phyloP scores from a whole-genome alignment of 768 basidiomycete genomes.

The Lyophyllum shimeji region DNA sequence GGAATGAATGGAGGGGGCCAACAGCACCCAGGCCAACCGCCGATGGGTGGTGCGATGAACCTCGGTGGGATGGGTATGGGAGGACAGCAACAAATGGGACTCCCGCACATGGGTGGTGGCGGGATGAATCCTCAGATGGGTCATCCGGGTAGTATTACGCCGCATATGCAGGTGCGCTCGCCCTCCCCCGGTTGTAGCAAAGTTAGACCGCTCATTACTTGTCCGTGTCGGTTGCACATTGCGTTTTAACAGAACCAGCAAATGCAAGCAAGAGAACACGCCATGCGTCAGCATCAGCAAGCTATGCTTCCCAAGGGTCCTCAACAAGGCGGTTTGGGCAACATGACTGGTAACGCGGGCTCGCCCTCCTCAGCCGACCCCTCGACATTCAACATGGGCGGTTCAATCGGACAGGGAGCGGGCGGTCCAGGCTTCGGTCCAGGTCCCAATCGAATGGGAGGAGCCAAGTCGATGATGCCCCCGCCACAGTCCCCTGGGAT shows the following conservation, averaged over 20 bases:
- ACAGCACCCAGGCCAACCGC: slow-evolving; percentile 21
- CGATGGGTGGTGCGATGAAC: slow-evolving; percentile 25
- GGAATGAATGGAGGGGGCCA: slow-evolving; percentile 26
- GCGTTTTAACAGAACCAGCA: slow-evolving; percentile 17
- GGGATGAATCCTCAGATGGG: slow-evolving; percentile 38
- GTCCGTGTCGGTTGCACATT: background rate
- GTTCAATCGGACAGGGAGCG: slow-evolving; percentile 24
- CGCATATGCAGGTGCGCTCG: slow-evolving; percentile 35
- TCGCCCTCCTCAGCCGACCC: slow-evolving; percentile 49
- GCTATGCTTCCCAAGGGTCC: slow-evolving; percentile 33
- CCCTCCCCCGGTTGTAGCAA: background rate
- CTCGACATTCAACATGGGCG: slow-evolving; percentile 35
- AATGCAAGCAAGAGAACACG: slow-evolving; percentile 14
- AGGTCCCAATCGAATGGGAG: slow-evolving; percentile 29
- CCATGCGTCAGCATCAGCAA: slow-evolving; percentile 32
- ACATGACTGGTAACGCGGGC: slow-evolving; percentile 32
- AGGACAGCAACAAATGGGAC: slow-evolving; percentile 22
- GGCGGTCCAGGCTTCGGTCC: slow-evolving; percentile 29
- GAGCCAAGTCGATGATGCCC: slow-evolving; percentile 44
- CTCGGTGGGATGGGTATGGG: slow-evolving; percentile 21
- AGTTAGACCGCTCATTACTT: background rate
- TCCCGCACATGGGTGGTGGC: slow-evolving; percentile 18
- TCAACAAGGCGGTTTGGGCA: slow-evolving; percentile 25
- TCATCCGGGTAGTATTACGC: slow-evolving; percentile 35
- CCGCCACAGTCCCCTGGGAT: slow-evolving; percentile 50